These are phyloP conservation scores for Xylariaceae sp. DNA, from an alignment of 2,329 filamentous ascomycete species.

Conservation along the genomic window DNA sequence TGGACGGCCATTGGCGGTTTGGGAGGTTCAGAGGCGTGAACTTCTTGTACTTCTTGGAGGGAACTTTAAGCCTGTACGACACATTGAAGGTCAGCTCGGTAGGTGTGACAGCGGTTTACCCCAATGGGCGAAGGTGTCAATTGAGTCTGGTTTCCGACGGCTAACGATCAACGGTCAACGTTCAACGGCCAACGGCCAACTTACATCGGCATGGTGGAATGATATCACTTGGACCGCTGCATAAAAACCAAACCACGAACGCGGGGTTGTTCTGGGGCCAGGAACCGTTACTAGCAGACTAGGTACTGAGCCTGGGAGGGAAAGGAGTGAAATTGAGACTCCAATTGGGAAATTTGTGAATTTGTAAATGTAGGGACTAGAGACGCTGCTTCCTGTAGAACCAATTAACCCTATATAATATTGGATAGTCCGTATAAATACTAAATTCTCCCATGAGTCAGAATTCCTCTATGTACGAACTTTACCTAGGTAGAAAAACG, in stretches of 20 bases:
- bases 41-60: constrained; percentile 74
- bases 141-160: no score
- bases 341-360: no score
- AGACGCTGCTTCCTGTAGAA: not conserved
- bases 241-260: not conserved
- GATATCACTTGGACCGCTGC: not conserved
- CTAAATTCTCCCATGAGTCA: not conserved
- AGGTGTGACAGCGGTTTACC: constrained; percentile 2
- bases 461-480: not conserved
- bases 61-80: constrained; percentile 67
- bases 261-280: not conserved
- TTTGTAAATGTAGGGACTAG: not conserved
- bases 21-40: constrained; percentile 70
- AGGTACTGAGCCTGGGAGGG: no score
- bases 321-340: no score
- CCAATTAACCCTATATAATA: not conserved
- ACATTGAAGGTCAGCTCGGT: constrained; percentile 1
- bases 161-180: no score
- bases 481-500: not conserved
- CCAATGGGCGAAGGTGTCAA: constrained; percentile 4
- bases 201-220: constrained; percentile 9
- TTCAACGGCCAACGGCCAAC: not conserved
- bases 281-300: not conserved
- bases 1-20: constrained; percentile 81
- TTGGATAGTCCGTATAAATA: not conserved